These are phyloP conservation scores for Xylariaceae sp. DNA, from an alignment of 2,329 filamentous ascomycete genomes.

Conservation along the genomic window DNA sequence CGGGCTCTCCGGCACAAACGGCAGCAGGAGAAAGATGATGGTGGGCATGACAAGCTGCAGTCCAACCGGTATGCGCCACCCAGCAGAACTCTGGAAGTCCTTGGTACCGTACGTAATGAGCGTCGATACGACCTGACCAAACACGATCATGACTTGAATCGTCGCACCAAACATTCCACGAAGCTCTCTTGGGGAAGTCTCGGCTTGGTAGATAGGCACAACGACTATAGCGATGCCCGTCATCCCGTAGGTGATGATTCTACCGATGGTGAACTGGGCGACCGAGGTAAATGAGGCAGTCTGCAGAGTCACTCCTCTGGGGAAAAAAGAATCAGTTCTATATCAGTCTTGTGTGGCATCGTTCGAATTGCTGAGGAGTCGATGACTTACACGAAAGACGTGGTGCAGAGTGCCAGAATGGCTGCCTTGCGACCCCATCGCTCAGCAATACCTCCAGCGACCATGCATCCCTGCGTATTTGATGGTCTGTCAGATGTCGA, in stretches of 20 bases:
- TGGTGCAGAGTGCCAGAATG: constrained; percentile 6
- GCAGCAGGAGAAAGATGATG: constrained; percentile 5
- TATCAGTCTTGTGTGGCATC: too few relatives aligned
- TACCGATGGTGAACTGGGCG: constrained; percentile 7
- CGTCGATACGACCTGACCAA: constrained; percentile 8
- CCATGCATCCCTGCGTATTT: constrained; percentile 6
- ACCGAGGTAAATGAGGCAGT: constrained; percentile 4
- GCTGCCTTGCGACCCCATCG: constrained; percentile 8
- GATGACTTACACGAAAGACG: constrained; percentile 7
- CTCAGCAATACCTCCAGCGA: constrained; percentile 4
- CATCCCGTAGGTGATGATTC: constrained; percentile 8
- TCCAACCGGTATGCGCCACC: constrained; percentile 5
- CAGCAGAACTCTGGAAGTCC: constrained; percentile 1
- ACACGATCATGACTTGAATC: constrained; percentile 8
- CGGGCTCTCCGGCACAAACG: constrained; percentile 5
- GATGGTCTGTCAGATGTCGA: too few relatives aligned
- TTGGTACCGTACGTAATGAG: constrained; percentile 8
- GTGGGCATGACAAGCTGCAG: constrained; percentile 6
- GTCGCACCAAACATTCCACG: constrained; percentile 10
- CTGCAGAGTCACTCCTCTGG: constrained; percentile 7
- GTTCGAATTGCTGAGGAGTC: neutral
- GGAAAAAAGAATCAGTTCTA: neutral
- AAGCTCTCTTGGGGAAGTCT: constrained; percentile 8
- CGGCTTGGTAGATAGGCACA: constrained; percentile 9
- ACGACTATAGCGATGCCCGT: constrained; percentile 9